phyloP scores from a whole-genome alignment of 345 rosid genomes.

The Sonneratia alba region DNA sequence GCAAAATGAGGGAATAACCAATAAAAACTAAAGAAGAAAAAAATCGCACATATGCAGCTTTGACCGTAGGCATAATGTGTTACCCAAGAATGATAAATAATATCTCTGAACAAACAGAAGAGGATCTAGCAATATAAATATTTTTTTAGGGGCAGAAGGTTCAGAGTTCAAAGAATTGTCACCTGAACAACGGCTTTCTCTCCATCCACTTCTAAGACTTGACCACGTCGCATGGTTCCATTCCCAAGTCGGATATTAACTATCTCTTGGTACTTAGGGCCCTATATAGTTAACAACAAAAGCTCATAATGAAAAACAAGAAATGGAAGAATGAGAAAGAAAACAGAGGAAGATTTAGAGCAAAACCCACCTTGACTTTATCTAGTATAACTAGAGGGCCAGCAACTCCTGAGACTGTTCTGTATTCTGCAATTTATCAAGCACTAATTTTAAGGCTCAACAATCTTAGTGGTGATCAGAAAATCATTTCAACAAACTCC shows the following conservation, averaged over 20 bases:
- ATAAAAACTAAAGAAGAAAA: background rate
- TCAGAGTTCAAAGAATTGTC: background rate
- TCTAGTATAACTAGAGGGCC: constrained; percentile 94
- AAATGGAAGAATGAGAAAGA: background rate
- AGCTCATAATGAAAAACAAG: background rate
- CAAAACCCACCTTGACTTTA: constrained; percentile 73
- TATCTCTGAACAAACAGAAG: background rate
- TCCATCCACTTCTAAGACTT: constrained; percentile 95
- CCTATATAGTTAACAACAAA: constrained; percentile 32
- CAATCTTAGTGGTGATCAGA: background rate
- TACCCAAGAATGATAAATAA: background rate
- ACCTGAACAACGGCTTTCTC: constrained; percentile 99
- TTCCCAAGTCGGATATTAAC: constrained; percentile 90
- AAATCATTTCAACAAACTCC: background rate
- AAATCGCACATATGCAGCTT: background rate
- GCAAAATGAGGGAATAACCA: background rate
- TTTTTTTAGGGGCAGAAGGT: background rate
- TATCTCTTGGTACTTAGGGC: constrained; percentile 94
- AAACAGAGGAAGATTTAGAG: background rate
- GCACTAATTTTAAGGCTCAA: background rate
- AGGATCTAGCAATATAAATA: background rate
- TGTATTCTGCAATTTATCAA: constrained; percentile 48
- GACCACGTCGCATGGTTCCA: constrained; percentile 92
- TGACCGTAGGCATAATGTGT: background rate
- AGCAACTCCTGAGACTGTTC: constrained; percentile 97